Conservation (phyloP, 1,284 basidiomycete species). For the Puccinia brachypodii region DNA sequence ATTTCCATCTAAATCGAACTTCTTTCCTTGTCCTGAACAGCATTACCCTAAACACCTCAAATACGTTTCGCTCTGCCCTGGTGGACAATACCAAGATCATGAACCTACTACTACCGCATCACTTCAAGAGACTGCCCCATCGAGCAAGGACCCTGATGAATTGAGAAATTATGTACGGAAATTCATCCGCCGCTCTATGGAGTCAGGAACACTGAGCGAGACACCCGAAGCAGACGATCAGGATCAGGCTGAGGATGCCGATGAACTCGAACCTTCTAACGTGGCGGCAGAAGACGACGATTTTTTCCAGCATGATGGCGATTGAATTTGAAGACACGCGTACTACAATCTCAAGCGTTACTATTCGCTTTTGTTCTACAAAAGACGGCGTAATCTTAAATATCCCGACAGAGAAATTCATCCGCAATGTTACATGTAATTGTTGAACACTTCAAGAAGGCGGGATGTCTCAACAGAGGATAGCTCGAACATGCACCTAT, state of each 20-base stretch:
- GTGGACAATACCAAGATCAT: conserved; percentile 27
- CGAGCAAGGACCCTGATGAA: conserved; percentile 34
- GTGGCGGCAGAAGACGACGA: conserved; percentile 11
- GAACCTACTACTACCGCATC: not conserved
- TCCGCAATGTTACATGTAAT: not conserved
- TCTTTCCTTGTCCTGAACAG: not conserved
- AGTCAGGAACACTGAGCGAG: conserved; percentile 21
- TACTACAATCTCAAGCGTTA: not conserved
- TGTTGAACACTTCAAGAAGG: too few species aligned
- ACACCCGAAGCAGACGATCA: conserved; percentile 12
- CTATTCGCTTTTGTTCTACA: not conserved
- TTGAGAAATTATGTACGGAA: conserved; percentile 32
- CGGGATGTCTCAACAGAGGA: too few species aligned
- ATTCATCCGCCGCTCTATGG: conserved; percentile 25
- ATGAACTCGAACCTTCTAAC: not conserved
- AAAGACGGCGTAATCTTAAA: not conserved
- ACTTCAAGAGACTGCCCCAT: conserved; percentile 18
- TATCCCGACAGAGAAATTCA: not conserved
- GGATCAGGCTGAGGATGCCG: not conserved
- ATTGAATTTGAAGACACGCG: not conserved
- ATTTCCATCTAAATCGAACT: not conserved
- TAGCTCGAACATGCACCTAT: too few species aligned
- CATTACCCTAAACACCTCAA: conserved; percentile 46
- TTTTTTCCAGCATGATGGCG: conserved; percentile 9
- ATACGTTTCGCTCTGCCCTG: conserved; percentile 47